phyloP scores from a whole-genome alignment of 495 filamentous ascomycete genomes.

The Hamigera avellanea region DNA sequence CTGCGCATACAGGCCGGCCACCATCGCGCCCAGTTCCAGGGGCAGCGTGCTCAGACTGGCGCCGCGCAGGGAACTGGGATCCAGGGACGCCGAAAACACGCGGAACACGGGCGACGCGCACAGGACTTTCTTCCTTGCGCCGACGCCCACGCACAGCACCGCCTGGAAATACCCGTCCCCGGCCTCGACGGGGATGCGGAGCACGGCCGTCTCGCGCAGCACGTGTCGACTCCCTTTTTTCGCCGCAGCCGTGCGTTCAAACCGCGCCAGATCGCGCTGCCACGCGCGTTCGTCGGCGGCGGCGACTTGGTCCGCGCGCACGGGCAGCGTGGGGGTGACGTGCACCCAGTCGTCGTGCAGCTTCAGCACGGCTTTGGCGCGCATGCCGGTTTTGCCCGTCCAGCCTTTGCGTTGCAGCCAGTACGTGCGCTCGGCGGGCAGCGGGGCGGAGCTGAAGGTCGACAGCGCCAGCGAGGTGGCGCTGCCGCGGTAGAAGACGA shows the following conservation, averaged over 20 bases:
- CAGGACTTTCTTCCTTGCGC: slow-evolving; percentile 38
- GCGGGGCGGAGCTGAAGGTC: slow-evolving; percentile 44
- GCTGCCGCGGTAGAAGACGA: slow-evolving; percentile 53
- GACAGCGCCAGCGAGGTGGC: slow-evolving; percentile 50
- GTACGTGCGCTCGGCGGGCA: slow-evolving; percentile 46
- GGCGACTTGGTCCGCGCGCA: slow-evolving; percentile 30
- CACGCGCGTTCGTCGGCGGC: slow-evolving; percentile 47
- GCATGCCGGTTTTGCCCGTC: slow-evolving; percentile 58
- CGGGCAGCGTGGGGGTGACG: slow-evolving; percentile 45
- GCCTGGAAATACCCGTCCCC: slow-evolving; percentile 58
- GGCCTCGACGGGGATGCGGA: slow-evolving; percentile 49
- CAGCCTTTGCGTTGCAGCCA: slow-evolving; percentile 59
- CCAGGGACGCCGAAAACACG: slow-evolving; percentile 46
- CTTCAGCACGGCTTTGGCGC: slow-evolving; percentile 45
- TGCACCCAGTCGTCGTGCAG: slow-evolving; percentile 48
- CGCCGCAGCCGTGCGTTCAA: slow-evolving; percentile 38
- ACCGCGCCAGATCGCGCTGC: slow-evolving; percentile 54
- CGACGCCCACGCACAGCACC: slow-evolving; percentile 42
- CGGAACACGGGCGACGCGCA: slow-evolving; percentile 55
- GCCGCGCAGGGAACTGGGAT: slow-evolving; percentile 47
- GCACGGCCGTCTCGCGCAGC: slow-evolving; percentile 47
- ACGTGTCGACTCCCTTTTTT: slow-evolving; percentile 34
- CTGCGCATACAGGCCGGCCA: slow-evolving; percentile 39
- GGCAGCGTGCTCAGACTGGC: slow-evolving; percentile 53
- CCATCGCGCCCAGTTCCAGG: slow-evolving; percentile 50